A percentile compares a stretch with the other conserved stretches of the same genome.
phyloP scores from a whole-genome alignment of 768 basidiomycete genomes.

The Boletales sp. region DNA sequence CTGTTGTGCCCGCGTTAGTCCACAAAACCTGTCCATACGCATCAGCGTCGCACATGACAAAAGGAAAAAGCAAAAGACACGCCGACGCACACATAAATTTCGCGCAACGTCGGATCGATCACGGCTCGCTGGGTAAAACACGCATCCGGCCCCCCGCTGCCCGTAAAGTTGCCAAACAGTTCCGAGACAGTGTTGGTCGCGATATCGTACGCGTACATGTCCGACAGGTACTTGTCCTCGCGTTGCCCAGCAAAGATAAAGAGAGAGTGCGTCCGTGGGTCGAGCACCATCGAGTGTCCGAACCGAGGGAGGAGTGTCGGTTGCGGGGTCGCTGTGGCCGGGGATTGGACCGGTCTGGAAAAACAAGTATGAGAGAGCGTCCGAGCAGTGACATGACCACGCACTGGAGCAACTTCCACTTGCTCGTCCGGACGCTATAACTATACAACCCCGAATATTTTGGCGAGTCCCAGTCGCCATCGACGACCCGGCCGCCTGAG shows the following conservation, averaged over 20 bases:
- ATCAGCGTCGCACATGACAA: neutral
- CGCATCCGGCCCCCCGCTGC: constrained; percentile 62
- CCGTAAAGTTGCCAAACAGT: constrained; percentile 58
- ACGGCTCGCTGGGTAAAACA: constrained; percentile 75
- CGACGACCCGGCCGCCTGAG: constrained; percentile 71
- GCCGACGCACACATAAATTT: constrained; percentile 66
- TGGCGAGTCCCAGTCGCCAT: constrained; percentile 54
- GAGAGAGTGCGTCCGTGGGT: constrained; percentile 51
- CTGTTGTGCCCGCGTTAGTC: constrained; percentile 45
- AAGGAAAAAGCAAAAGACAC: neutral
- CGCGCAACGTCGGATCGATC: constrained; percentile 56
- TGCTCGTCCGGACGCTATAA: constrained; percentile 60
- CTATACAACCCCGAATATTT: constrained; percentile 74
- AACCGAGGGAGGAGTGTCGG: constrained; percentile 55
- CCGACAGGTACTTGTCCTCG: constrained; percentile 62
- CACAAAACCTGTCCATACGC: constrained; percentile 50
- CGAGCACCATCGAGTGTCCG: constrained; percentile 82
- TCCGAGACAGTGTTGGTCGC: constrained; percentile 54
- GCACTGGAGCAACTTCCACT: constrained; percentile 69
- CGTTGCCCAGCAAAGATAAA: constrained; percentile 76
- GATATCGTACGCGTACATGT: constrained; percentile 75
- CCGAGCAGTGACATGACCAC: constrained; percentile 19
- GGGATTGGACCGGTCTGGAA: constrained; percentile 21
- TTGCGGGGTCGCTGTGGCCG: constrained; percentile 26
- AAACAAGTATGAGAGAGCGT: neutral